phyloP scores from a whole-genome alignment of 345 rosid genomes.

The Melaleuca alternifolia region DNA sequence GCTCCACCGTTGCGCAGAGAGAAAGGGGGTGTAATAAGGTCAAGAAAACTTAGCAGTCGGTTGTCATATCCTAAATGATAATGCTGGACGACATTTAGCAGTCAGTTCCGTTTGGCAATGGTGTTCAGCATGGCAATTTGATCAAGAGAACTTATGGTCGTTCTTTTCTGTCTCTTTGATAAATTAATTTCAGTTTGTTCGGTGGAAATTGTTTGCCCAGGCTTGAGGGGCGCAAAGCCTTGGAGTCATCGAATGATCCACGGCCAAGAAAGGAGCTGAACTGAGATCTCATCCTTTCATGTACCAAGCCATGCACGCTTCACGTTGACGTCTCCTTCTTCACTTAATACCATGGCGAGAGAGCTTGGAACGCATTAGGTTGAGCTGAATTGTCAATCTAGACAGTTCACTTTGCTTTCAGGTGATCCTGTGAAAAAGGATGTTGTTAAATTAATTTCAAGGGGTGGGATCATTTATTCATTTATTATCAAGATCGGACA shows the following conservation, averaged over 20 bases:
- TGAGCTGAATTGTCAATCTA: background rate
- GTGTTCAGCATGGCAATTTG: background rate
- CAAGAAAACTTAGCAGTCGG: background rate
- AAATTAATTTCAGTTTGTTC: background rate
- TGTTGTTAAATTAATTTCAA: no score
- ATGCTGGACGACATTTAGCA: background rate
- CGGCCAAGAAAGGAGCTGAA: background rate
- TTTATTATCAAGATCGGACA: no score
- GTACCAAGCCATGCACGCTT: background rate
- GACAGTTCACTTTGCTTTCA: no score
- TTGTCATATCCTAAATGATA: no score
- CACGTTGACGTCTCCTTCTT: background rate
- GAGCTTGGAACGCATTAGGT: background rate
- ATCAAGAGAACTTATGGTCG: background rate
- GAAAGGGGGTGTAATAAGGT: background rate
- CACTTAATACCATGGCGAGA: background rate
- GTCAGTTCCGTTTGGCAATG: background rate
- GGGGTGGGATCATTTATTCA: no score
- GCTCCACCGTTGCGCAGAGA: background rate
- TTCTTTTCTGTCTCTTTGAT: background rate
- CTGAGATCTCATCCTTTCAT: background rate
- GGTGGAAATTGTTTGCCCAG: background rate
- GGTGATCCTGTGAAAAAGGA: no score
- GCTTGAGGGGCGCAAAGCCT: background rate
- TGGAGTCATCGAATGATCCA: background rate